Base-by-base conservation (phyloP, 2,329 filamentous ascomycete genomes). In the Thielaviopsis punctulata region DNA sequence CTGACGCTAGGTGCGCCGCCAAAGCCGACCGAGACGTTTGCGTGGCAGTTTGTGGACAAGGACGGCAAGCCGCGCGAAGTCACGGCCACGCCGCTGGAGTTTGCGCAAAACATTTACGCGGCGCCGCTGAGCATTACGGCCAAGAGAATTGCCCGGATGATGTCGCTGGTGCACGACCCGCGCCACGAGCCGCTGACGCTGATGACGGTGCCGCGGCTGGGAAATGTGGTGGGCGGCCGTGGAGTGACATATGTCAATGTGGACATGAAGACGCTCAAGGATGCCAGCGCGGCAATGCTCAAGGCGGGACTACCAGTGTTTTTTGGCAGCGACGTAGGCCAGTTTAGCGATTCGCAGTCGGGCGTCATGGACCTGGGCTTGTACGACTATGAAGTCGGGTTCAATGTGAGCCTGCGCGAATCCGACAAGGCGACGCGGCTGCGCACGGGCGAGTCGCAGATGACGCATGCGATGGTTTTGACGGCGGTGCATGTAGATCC, bases 381-480 rank as follows among this genome's bases (percentile, higher is more conserved):
- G 4, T 78, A 82, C 60, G 82, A 92, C 65, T 92, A 90, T 65
- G 76, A 84, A 59, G 75, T 93, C 1, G 87, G 85, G n/a, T 87
- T 94, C 66, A 86, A 88, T 60, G 73, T 87, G 56, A 73, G 72
- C 52, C 70, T 93, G 22, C 72, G 90, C 8, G 79, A 77, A 18
- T 74, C 93, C 75, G 77, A 70, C 60, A 94, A 94, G 66, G 82
- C 83, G 1, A 76, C 86, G 60, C 71, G 87, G 3, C 68, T 95
- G 45, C 70, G 76, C 59, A 82, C 81, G 0, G 80, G 84, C 10
- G 87, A 93, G 67, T 82, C 77, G 51, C 73, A 77, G 49, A 93
- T 95, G 87, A 94, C 87, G 1, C 88, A 94, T 61, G 88, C 88
- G 4, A 94, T 94, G 88, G 86, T 93, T 0, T 66, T 95, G 56